Evolutionary conservation across 2,329 filamentous ascomycete species (phyloP), one percentile per base, ranked within the genome.

Genomic region (Fusarium nygamai): DNA sequence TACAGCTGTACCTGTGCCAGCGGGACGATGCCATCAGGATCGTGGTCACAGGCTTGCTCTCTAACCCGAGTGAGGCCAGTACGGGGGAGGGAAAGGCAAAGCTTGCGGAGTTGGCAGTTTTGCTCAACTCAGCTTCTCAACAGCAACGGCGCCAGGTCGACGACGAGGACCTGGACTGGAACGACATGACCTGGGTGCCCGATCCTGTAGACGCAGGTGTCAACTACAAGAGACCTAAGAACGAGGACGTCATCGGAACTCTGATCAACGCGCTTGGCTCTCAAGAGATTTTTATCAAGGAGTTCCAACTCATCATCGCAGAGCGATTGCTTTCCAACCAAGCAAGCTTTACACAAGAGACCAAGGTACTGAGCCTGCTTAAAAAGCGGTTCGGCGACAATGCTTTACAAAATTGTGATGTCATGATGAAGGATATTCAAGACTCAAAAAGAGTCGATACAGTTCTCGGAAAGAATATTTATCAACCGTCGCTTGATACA

Each of bases 381-480:
- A 98, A 98, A 84, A 88, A 94, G 70, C 91, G 95, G 14, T 95
- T 98, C 64, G 96, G 96, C 31, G 94, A 98, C 74, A 88, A 89
- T 34, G 91, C 94, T 22, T 85, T 99, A 51, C 96, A 98, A 81
- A 93, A 94, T 56, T 98, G 95, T 82, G 96, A 99, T 80, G 96
- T 99, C 78, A 99, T 99, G 96, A 89, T 99, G 65, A 94, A 93
- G 73, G 96, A 99, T 81, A 93, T 98, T 41, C 89, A 93, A 74
- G 95, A 98, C 79, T 97, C 95, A 4, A 88, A 88, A 69, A 88
- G 90, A 47, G 90, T 97, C 67, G 93, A 98, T 79, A 84, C 86
- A 13, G 85, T 88, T 19, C 90, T 98, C 53, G 86, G 90, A 47
- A 88, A 86, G 64, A 81, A 79, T 65, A 67, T 83, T 29, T 72